These are phyloP conservation scores for Ceratocystis alfenasii DNA, from an alignment of 2,329 filamentous ascomycete species.

Conservation along the genomic window DNA sequence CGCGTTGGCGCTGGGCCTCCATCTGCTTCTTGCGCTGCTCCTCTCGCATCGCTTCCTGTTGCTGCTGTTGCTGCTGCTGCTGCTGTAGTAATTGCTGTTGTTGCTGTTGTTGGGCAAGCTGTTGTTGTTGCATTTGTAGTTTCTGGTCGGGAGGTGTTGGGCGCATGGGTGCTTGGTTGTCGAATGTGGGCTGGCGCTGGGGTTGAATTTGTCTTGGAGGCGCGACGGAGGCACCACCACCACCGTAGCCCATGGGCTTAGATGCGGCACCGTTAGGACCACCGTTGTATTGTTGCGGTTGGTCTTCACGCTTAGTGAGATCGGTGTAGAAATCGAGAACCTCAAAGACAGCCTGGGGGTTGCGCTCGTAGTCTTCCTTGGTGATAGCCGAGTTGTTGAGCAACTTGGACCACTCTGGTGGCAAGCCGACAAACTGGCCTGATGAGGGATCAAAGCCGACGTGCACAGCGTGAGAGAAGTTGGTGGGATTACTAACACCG, in stretches of 20 bases:
- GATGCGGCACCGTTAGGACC: constrained; percentile 54
- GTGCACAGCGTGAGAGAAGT: constrained; percentile 93
- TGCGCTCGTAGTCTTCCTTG: constrained; percentile 96
- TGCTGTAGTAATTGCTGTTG: constrained; percentile 19
- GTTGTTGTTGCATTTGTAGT: constrained; percentile 15
- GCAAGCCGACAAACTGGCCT: constrained; percentile 86
- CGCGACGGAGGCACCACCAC: constrained; percentile 47
- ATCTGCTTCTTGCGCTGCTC: constrained; percentile 51
- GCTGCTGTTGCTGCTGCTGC: constrained; percentile 42
- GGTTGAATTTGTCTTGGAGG: constrained; percentile 47
- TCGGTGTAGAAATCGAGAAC: constrained; percentile 78
- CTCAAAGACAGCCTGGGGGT: constrained; percentile 75
- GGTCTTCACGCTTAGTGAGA: constrained; percentile 62
- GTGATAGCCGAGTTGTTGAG: constrained; percentile 94
- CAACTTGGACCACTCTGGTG: constrained; percentile 93
- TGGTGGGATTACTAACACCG: constrained; percentile 94
- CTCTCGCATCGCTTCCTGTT: constrained; percentile 41
- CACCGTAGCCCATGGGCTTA: constrained; percentile 50
- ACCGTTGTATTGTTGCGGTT: constrained; percentile 49
- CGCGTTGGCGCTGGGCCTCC: constrained; percentile 46
- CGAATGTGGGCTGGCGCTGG: constrained; percentile 34
- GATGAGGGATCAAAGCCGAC: constrained; percentile 94
- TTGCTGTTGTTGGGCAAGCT: constrained; percentile 16
- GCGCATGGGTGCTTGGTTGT: constrained; percentile 16
- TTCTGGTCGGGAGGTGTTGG: constrained; percentile 19